Conservation (phyloP, 768 basidiomycete genomes). For the Xerocomellus amylosporus region DNA sequence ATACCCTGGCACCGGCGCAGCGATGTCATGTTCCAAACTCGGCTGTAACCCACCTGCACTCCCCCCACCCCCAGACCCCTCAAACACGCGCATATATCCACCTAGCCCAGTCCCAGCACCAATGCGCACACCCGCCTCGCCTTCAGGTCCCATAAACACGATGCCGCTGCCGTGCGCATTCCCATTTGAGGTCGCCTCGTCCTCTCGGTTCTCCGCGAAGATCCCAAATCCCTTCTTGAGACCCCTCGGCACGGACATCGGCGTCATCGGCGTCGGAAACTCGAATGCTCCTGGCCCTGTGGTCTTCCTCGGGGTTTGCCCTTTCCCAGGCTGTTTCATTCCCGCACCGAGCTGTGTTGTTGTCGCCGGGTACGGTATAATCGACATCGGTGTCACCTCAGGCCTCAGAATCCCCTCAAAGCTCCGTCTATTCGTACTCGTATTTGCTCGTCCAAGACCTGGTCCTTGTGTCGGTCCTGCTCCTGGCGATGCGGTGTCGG, state of each 20-base stretch:
- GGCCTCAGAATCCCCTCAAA: conserved; percentile 27
- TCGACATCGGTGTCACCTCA: conserved; percentile 21
- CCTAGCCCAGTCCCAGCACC: conserved; percentile 2
- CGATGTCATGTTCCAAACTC: conserved; percentile 10
- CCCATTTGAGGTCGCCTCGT: background rate
- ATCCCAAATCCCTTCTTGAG: conserved; percentile 8
- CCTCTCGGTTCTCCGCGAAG: conserved; percentile 3
- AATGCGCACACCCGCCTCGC: background rate
- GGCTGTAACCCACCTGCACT: background rate
- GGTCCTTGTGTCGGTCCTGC: conserved; percentile 1
- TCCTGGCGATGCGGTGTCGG: background rate
- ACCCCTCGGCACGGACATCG: conserved; percentile 14
- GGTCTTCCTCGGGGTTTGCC: conserved; percentile 21
- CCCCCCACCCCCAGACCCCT: conserved; percentile 1
- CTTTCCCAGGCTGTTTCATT: conserved; percentile 1
- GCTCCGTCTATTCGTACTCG: conserved; percentile 13
- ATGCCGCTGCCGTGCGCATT: background rate
- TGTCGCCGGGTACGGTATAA: conserved; percentile 19
- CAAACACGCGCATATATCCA: conserved; percentile 28
- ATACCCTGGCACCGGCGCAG: conserved; percentile 20
- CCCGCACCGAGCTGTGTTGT: conserved; percentile 4
- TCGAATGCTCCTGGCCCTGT: conserved; percentile 4
- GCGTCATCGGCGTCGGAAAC: conserved; percentile 21
- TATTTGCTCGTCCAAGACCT: conserved; percentile 2
- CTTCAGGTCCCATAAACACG: conserved; percentile 4